Conservation (phyloP, 1,139 yeast species). For the Taiozyma sp. region DNA sequence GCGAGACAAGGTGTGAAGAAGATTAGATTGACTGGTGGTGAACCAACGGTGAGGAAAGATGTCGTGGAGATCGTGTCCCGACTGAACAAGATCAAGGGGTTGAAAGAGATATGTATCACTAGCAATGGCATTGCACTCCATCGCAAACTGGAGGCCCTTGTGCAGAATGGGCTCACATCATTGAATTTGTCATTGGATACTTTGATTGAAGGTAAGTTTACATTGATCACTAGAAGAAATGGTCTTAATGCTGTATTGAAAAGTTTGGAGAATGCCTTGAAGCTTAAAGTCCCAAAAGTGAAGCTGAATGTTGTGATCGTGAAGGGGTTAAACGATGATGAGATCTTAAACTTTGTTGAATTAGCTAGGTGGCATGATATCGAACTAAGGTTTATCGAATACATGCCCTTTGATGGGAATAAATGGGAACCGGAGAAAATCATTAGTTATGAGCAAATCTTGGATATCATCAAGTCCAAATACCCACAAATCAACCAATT, state of each 20-base stretch:
- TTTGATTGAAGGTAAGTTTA: slow-evolving; percentile 42
- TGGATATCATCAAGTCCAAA: slow-evolving; percentile 25
- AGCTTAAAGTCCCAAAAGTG: slow-evolving; percentile 37
- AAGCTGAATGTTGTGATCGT: slow-evolving; percentile 44
- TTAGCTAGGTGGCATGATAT: slow-evolving; percentile 32
- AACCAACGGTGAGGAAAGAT: slow-evolving; percentile 46
- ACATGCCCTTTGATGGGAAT: slow-evolving; percentile 51
- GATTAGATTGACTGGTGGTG: slow-evolving; percentile 48
- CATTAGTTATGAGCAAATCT: slow-evolving; percentile 37
- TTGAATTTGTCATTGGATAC: slow-evolving; percentile 44
- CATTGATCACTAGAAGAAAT: slow-evolving; percentile 40
- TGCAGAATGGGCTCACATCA: slow-evolving; percentile 36
- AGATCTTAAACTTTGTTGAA: slow-evolving; percentile 38
- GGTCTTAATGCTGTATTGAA: slow-evolving; percentile 39
- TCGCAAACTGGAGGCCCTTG: slow-evolving; percentile 36
- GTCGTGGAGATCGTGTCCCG: slow-evolving; percentile 35
- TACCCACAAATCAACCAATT: slow-evolving; percentile 21
- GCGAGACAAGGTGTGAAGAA: slow-evolving; percentile 41
- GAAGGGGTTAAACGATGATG: slow-evolving; percentile 45
- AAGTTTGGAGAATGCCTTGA: slow-evolving; percentile 36
- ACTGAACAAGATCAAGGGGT: slow-evolving; percentile 32
- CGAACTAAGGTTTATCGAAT: slow-evolving; percentile 46
- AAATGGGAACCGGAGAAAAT: slow-evolving; percentile 40
- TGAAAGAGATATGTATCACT: slow-evolving; percentile 42
- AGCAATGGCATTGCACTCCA: slow-evolving; percentile 44